These are phyloP conservation scores for barrel medic (Medicago truncatula) DNA, from an alignment of 306 rosid species.

Conservation along the genomic window DNA sequence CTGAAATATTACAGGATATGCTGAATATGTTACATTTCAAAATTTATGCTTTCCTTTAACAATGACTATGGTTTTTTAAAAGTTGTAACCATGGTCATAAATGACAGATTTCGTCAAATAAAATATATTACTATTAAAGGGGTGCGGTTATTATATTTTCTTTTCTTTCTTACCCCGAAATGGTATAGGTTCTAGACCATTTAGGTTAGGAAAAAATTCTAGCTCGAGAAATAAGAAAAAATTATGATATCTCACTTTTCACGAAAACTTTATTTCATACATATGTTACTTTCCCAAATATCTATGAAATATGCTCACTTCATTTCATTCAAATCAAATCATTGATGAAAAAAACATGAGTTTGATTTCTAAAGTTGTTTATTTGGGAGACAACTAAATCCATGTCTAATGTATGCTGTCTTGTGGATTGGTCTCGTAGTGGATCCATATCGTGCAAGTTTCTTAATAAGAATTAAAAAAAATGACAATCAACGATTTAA, in stretches of 20 bases:
- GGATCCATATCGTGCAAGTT: too few species aligned
- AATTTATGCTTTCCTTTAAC: slow-evolving; percentile 45
- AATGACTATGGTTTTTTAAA: slow-evolving; percentile 12
- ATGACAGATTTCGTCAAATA: slow-evolving; percentile 16
- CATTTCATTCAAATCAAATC: neutral
- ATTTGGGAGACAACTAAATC: neutral
- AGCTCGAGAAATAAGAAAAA: neutral
- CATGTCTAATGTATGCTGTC: too few species aligned
- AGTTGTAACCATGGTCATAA: slow-evolving; percentile 1
- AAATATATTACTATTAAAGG: neutral
- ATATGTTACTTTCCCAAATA: too few species aligned
- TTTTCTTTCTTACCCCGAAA: neutral
- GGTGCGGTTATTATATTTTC: neutral
- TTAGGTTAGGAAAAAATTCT: neutral
- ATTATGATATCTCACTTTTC: neutral
- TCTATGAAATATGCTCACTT: too few species aligned
- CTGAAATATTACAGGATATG: slow-evolving; percentile 54
- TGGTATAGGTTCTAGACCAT: neutral
- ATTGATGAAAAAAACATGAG: neutral
- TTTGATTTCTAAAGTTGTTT: too few species aligned
- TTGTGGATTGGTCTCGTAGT: too few species aligned
- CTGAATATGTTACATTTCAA: slow-evolving; percentile 57
- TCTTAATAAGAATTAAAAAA: too few species aligned
- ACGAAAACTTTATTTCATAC: too few species aligned
- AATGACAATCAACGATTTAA: too few species aligned